Evolutionary conservation across 2,329 filamentous ascomycete species (phyloP), one percentile per base, ranked within the genome.

Genomic region (Ciborinia camelliae): DNA sequence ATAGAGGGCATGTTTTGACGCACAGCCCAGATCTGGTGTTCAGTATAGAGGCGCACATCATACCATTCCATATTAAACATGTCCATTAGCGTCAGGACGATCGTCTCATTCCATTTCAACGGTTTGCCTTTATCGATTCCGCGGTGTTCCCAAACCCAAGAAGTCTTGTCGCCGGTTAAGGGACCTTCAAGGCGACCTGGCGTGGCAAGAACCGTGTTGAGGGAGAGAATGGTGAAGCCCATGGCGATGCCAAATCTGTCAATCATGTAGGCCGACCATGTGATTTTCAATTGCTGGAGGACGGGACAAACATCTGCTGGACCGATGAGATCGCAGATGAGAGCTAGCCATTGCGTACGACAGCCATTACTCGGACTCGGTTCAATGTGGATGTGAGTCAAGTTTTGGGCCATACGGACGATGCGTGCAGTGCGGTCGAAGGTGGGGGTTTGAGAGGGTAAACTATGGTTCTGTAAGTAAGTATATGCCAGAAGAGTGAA

Each of bases 341-440:
- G 54, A 1, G 54, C 54, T 8, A 57, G 26, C 54, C 53, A 57
- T 18, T 57, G 39, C 6, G 39, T 57, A 8, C 39, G 39, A 57
- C 26, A 32, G 20, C 26, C 39, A 7, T 3, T 9, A 9, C 20
- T 53, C n/a, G 20, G 4, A 7, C 6, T 23, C 4, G 54, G 3
- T 32, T 57, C 54, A 15, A 57, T 15, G 18, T 57, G 54, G 12
- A 57, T 12, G 45, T 57, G 20, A 15, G 54, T 57, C 9, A 57
- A 14, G 10, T 57, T 57, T 20, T 57, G 54, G 5, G 54, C 54
- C 54, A 57, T 57, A 14, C 37, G 54, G 20, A 57, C 23, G 20
- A 57, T 57, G 28, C 39, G 39, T 18, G 54, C 26, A 15, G 54
- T 43, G 10, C 54, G 54, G 26, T 57, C 53, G 26, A 57, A 57